Evolutionary conservation across 2,329 filamentous ascomycete genomes (phyloP).

Genomic region (Ophiostoma piceae): DNA sequence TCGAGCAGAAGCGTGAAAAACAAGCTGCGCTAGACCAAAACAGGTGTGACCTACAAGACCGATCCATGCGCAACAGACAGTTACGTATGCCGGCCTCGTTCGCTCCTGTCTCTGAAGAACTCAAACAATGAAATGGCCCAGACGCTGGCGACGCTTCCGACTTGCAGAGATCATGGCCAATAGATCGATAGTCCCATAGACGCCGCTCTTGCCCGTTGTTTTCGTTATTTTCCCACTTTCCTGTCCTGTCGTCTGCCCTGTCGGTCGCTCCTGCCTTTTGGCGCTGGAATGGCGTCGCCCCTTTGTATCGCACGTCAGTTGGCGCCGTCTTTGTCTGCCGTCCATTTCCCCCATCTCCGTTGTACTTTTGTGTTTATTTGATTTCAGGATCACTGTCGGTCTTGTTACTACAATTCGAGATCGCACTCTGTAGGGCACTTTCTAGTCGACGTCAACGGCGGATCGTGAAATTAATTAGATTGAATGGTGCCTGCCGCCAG

Average conservation of each 20-base stretch:
- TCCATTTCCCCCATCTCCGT: too few species aligned
- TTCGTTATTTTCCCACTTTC: neutral
- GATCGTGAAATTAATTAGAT: neutral
- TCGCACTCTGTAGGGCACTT: neutral
- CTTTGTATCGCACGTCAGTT: constrained; percentile 1
- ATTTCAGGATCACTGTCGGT: too few species aligned
- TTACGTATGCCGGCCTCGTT: constrained; percentile 7
- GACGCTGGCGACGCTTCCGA: neutral
- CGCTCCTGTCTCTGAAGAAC: neutral
- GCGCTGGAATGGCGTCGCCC: neutral
- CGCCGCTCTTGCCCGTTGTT: neutral
- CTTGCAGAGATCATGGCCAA: neutral
- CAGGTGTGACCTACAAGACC: neutral
- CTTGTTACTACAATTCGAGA: too few species aligned
- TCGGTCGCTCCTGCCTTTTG: constrained; percentile 6
- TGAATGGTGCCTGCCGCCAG: neutral
- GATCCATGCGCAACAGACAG: constrained; percentile 1
- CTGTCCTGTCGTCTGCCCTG: neutral
- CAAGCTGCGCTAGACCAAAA: neutral
- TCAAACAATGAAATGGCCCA: neutral
- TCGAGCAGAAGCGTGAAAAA: neutral
- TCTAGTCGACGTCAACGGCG: neutral
- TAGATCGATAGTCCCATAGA: neutral
- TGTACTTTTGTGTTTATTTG: too few species aligned
- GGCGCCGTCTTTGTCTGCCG: neutral